Conservation (phyloP, 345 rosid species). For the Combretum micranthum region DNA sequence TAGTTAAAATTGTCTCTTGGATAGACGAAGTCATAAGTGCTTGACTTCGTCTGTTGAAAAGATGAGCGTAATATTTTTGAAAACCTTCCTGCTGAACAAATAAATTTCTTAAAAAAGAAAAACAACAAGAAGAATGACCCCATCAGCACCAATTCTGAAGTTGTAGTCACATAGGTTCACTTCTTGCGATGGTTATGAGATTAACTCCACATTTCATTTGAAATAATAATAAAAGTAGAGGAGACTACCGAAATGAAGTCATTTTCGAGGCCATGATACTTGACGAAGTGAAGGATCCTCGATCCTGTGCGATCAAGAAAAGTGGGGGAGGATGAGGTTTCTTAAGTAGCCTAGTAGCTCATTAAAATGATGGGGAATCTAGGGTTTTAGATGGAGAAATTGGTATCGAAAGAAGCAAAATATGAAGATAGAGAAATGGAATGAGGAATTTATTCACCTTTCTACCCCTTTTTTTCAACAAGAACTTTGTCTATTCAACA, state of each 20-base stretch:
- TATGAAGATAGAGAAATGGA: not conserved
- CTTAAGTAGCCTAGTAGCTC: slow-evolving; percentile 13
- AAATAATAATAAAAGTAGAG: not conserved
- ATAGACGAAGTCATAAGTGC: no score
- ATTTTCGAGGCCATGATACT: slow-evolving; percentile 97
- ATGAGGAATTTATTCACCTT: no score
- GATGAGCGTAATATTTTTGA: no score
- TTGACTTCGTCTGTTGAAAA: no score
- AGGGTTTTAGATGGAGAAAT: slow-evolving; percentile 1
- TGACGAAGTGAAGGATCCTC: slow-evolving; percentile 70
- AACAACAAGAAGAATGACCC: no score
- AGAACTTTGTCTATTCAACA: no score
- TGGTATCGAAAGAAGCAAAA: not conserved
- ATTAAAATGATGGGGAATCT: slow-evolving; percentile 7
- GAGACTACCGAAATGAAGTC: slow-evolving; percentile 76
- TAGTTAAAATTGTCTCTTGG: no score
- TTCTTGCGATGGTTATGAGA: slow-evolving; percentile 31
- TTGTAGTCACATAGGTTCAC: slow-evolving; percentile 81
- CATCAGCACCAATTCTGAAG: slow-evolving; percentile 96
- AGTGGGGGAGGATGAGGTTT: slow-evolving; percentile 5
- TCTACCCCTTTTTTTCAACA: no score
- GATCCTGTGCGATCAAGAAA: slow-evolving; percentile 43
- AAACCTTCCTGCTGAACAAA: no score
- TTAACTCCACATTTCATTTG: not conserved
- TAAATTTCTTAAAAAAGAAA: no score